phyloP scores from a whole-genome alignment of 768 basidiomycete genomes.

The Podaxis pistillaris region DNA sequence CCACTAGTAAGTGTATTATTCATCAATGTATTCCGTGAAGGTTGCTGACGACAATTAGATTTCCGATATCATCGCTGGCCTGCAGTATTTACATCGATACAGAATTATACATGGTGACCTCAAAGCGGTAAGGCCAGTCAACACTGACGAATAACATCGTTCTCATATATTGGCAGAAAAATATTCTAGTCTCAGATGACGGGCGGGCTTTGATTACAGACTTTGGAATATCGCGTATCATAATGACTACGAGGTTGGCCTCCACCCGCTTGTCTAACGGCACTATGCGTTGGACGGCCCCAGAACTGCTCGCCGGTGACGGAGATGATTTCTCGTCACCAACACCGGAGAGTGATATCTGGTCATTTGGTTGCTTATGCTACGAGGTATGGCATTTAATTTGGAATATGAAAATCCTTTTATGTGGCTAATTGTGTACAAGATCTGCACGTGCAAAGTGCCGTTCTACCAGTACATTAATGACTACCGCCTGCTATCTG shows the following conservation, averaged over 20 bases:
- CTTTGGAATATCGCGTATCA: neutral
- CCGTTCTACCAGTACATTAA: neutral
- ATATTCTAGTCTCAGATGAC: neutral
- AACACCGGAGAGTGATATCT: neutral
- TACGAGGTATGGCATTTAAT: neutral
- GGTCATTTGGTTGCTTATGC: neutral
- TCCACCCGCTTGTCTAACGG: neutral
- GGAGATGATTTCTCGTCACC: neutral
- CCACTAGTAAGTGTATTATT: neutral
- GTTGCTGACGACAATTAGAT: neutral
- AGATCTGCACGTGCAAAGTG: neutral
- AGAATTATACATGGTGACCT: neutral
- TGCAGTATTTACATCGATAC: neutral
- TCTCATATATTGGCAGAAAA: neutral
- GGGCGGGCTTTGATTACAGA: neutral
- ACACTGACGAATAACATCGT: neutral
- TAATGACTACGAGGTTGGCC: neutral
- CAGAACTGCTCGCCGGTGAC: neutral
- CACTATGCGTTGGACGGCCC: neutral
- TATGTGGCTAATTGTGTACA: neutral
- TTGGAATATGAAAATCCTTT: neutral
- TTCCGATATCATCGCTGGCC: neutral
- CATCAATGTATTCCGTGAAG: neutral
- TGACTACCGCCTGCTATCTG: neutral
- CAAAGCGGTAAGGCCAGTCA: neutral